A percentile compares a stretch with the other conserved stretches of the same genome.
Conservation (phyloP, 2,329 filamentous ascomycete genomes). For the Berkeleyomyces basicola region DNA sequence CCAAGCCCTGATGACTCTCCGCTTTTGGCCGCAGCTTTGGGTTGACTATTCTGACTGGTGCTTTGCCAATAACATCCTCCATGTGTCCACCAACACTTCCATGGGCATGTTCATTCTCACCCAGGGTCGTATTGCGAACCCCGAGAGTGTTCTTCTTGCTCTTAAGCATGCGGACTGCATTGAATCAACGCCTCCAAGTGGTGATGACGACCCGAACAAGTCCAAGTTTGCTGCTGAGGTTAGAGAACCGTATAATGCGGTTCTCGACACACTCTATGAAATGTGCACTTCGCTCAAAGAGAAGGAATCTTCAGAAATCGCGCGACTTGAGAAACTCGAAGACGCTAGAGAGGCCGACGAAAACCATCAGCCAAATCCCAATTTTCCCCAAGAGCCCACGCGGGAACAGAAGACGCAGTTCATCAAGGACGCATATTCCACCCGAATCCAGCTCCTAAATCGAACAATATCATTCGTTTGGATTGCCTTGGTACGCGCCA, state of each 20-base stretch:
- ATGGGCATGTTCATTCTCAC: constrained; percentile 59
- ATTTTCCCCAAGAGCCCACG: constrained; percentile 19
- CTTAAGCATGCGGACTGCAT: constrained; percentile 81
- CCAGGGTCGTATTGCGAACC: constrained; percentile 75
- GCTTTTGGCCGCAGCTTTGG: constrained; percentile 95
- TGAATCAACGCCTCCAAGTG: constrained; percentile 59
- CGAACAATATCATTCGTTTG: constrained; percentile 82
- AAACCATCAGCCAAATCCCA: constrained; percentile 19
- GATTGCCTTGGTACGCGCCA: constrained; percentile 87
- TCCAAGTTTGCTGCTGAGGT: constrained; percentile 63
- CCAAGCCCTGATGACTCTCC: constrained; percentile 79
- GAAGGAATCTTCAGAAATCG: constrained; percentile 41
- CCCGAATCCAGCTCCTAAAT: constrained; percentile 60
- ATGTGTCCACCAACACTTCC: constrained; percentile 28
- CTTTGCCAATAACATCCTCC: constrained; percentile 53
- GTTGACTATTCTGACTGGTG: constrained; percentile 89
- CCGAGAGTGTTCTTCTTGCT: constrained; percentile 79
- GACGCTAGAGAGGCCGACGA: constrained; percentile 18
- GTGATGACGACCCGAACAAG: constrained; percentile 59
- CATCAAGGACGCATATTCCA: constrained; percentile 49
- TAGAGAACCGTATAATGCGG: constrained; percentile 65
- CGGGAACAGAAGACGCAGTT: constrained; percentile 45
- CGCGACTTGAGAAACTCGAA: constrained; percentile 39
- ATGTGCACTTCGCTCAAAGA: constrained; percentile 59
- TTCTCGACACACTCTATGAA: constrained; percentile 76